These are phyloP conservation scores for Umbellularia californica DNA, from an alignment of 164 flowering plant genomes.

Conservation along the genomic window DNA sequence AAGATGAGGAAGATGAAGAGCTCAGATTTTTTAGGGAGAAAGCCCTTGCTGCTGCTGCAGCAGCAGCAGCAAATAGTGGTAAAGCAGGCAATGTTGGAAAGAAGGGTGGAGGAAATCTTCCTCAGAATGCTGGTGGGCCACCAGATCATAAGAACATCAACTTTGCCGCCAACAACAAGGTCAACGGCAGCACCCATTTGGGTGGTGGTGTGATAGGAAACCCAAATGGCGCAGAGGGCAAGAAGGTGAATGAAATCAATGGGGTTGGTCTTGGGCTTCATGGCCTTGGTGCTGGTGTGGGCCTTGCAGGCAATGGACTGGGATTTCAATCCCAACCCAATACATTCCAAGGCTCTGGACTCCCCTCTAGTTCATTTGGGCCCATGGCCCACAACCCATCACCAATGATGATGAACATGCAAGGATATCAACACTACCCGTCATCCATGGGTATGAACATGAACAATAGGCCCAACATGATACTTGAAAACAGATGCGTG, in stretches of 20 bases:
- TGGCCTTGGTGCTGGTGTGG: constrained; percentile 25
- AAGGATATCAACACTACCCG: constrained; percentile 15
- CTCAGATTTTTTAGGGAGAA: constrained; percentile 6
- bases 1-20: constrained; percentile 29
- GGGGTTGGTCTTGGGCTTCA: constrained; percentile 38
- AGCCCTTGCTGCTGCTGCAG: neutral
- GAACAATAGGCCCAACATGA: constrained; percentile 13
- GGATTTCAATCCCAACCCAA: constrained; percentile 14
- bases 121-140: constrained; percentile 9
- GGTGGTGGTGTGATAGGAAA: constrained; percentile 20
- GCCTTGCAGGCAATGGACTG: constrained; percentile 6
- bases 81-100: constrained; percentile 13
- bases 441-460: constrained; percentile 41
- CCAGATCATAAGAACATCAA: constrained; percentile 22
- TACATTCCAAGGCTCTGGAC: constrained; percentile 27
- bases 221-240: constrained; percentile 24
- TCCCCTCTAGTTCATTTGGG: constrained; percentile 9
- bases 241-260: constrained; percentile 21
- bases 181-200: constrained; percentile 24
- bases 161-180: constrained; percentile 15
- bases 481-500: constrained; percentile 22
- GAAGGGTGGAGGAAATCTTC: constrained; percentile 12
- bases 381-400: constrained; percentile 5
- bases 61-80: neutral
- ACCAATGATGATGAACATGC: constrained; percentile 15